These are phyloP conservation scores for Diospyros lotus DNA, from an alignment of 148 eudicot genomes.

Conservation along the genomic window DNA sequence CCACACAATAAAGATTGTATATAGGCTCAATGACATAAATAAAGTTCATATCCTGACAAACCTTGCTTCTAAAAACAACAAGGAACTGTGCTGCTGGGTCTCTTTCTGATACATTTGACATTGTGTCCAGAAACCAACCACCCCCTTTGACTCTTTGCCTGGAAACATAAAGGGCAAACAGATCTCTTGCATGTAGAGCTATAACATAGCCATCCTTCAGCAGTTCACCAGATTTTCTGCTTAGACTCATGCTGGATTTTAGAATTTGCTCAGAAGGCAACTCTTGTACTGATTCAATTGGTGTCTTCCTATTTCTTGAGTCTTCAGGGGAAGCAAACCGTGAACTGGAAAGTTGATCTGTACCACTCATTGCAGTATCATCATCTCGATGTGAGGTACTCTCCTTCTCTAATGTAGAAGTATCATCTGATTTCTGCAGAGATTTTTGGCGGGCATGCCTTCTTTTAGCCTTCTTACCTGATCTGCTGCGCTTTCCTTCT, in stretches of 20 bases:
- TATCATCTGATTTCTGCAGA: slow-evolving; percentile 62
- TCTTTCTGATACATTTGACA: slow-evolving; percentile 74
- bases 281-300: slow-evolving; percentile 50
- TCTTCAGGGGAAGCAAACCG: slow-evolving; percentile 77
- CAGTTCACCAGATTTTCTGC: slow-evolving; percentile 46
- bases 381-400: slow-evolving; percentile 70
- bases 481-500: slow-evolving; percentile 87
- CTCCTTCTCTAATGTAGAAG: slow-evolving; percentile 54
- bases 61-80: slow-evolving; percentile 76
- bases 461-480: slow-evolving; percentile 91
- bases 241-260: slow-evolving; percentile 37
- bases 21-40: not conserved
- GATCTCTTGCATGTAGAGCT: slow-evolving; percentile 73
- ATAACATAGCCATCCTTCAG: slow-evolving; percentile 87
- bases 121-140: slow-evolving; percentile 91
- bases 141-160: slow-evolving; percentile 93
- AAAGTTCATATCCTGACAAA: slow-evolving; percentile 22
- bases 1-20: not conserved
- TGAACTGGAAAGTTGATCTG: slow-evolving; percentile 81
- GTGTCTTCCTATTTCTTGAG: slow-evolving; percentile 53
- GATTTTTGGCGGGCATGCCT: slow-evolving; percentile 87
- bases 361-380: slow-evolving; percentile 90
- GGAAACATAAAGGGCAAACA: slow-evolving; percentile 63
- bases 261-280: slow-evolving; percentile 38
- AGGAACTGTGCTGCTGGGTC: slow-evolving; percentile 99